phyloP scores from a whole-genome alignment of 2,329 filamentous ascomycete genomes.

The Phoma herbarum region DNA sequence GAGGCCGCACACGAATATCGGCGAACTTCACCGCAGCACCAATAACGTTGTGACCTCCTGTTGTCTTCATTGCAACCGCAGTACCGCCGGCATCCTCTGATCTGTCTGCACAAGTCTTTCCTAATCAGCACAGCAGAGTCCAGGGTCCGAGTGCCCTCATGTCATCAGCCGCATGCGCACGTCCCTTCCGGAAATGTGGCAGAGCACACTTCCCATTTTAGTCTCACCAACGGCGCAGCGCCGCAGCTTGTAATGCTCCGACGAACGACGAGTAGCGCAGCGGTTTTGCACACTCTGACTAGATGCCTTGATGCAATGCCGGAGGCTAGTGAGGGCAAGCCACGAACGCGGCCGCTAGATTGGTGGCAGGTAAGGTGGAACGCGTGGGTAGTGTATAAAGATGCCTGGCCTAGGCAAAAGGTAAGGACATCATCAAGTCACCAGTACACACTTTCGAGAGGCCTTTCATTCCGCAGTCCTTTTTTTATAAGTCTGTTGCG shows the following conservation, averaged over 20 bases:
- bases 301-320: conserved; percentile 15
- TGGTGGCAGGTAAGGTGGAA: conserved; percentile 16
- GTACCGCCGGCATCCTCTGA: conserved; percentile 2
- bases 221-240: conserved; percentile 15
- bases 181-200: conserved; percentile 2
- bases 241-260: conserved; percentile 22
- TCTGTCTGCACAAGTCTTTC: conserved; percentile 10
- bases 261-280: conserved; percentile 15
- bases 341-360: conserved; percentile 17
- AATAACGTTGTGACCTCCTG: conserved; percentile 2
- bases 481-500: conserved; percentile 17
- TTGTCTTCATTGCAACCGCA: conserved; percentile 5
- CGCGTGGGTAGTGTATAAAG: conserved; percentile 19
- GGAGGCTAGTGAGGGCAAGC: conserved; percentile 21
- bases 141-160: conserved; percentile 11
- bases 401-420: conserved; percentile 23
- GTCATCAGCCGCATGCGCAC: conserved; percentile 22
- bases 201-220: conserved; percentile 18
- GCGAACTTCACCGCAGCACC: conserved; percentile 4
- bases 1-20: conserved; percentile 1
- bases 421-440: conserved; percentile 17
- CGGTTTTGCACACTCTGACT: conserved; percentile 19
- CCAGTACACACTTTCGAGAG: conserved; percentile 13
- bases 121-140: conserved; percentile 7
- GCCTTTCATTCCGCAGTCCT: conserved; percentile 12